A percentile compares a stretch with the other conserved stretches of the same genome.
These are phyloP conservation scores for Selaginella tamariscina DNA, from an alignment of 75 land plant genomes.

Conservation along the genomic window DNA sequence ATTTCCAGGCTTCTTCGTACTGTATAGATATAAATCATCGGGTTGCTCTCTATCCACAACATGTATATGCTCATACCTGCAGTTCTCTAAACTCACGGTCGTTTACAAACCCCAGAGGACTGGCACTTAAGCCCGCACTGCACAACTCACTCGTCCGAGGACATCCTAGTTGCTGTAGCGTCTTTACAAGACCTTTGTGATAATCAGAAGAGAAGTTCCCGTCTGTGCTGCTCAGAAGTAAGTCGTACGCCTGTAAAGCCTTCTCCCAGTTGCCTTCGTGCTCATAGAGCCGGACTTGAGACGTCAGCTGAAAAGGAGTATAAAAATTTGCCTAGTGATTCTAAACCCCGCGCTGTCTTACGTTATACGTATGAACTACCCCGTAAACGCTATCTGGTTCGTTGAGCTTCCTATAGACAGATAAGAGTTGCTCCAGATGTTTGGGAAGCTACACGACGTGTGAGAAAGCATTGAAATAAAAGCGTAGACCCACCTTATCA, in stretches of 20 bases:
- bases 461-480: too few species aligned
- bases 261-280: slow-evolving; percentile 98
- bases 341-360: too few species aligned
- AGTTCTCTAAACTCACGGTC: slow-evolving; percentile 73
- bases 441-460: slow-evolving; percentile 46
- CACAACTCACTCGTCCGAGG: slow-evolving; percentile 65
- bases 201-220: slow-evolving; percentile 23
- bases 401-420: slow-evolving; percentile 69
- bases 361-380: slow-evolving; percentile 74
- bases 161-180: slow-evolving; percentile 87
- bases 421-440: slow-evolving; percentile 58
- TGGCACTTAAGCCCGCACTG: slow-evolving; percentile 51
- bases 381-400: slow-evolving; percentile 97
- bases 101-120: slow-evolving; percentile 37
- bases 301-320: slow-evolving; percentile 42
- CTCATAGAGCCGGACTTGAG: slow-evolving; percentile 74
- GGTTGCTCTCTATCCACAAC: neutral
- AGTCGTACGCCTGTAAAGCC: slow-evolving; percentile 76
- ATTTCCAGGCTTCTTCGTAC: slow-evolving; percentile 98
- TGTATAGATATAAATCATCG: slow-evolving; percentile 20
- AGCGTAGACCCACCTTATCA: slow-evolving; percentile 44
- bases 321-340: too few species aligned
- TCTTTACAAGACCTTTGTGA: slow-evolving; percentile 72
- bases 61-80: slow-evolving; percentile 49
- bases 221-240: slow-evolving; percentile 47